Conservation (phyloP, 805 yeast genomes). For the Teunomyces tritomae region DNA sequence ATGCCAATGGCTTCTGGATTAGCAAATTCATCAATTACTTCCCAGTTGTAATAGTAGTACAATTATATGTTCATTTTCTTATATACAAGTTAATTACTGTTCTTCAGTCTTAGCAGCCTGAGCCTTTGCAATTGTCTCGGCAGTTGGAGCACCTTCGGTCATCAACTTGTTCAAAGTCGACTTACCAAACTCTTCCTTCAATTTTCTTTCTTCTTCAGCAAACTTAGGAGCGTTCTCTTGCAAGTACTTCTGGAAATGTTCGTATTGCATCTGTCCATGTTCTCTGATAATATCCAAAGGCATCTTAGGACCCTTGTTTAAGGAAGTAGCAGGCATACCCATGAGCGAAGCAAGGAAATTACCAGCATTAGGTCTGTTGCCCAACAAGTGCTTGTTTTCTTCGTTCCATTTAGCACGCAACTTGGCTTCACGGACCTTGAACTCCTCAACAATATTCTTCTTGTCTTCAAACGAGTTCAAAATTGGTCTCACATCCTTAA, state of each 20-base stretch:
- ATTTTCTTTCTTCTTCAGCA: conserved; percentile 82
- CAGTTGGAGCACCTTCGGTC: conserved; percentile 76
- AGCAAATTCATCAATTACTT: too few relatives aligned
- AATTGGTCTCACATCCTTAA: conserved; percentile 87
- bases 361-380: conserved; percentile 38
- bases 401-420: conserved; percentile 70
- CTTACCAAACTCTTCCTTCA: conserved; percentile 78
- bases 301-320: conserved; percentile 59
- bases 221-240: conserved; percentile 61
- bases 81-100: conserved; percentile 6
- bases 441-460: conserved; percentile 71
- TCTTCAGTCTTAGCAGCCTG: conserved; percentile 31
- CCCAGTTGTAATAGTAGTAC: neutral
- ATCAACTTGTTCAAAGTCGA: conserved; percentile 81
- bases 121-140: conserved; percentile 56
- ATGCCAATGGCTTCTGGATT: too few relatives aligned
- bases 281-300: conserved; percentile 88
- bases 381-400: conserved; percentile 33
- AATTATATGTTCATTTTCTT: neutral
- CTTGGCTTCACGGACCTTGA: conserved; percentile 68
- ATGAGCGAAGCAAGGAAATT: conserved; percentile 59
- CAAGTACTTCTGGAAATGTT: conserved; percentile 65
- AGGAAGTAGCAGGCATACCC: conserved; percentile 50
- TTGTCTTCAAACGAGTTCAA: conserved; percentile 70
- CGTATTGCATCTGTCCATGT: conserved; percentile 87